Percentiles rank a stretch among this genome's conserved stretches.
These are phyloP conservation scores for Trypanosoma boissoni DNA, from an alignment of 208 protist species.

Conservation along the genomic window DNA sequence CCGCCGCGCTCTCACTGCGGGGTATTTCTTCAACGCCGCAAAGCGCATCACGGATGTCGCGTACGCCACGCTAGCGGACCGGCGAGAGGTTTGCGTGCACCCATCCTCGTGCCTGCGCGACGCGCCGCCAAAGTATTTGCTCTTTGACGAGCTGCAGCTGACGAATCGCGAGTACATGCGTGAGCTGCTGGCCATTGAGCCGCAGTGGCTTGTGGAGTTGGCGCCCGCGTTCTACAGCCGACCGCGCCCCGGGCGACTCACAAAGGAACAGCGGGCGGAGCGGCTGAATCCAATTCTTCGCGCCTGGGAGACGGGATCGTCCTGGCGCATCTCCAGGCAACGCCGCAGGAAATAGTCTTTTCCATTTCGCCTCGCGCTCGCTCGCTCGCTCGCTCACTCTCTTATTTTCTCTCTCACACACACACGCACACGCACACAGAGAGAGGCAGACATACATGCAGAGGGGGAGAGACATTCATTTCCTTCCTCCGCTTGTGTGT, in stretches of 20 bases:
- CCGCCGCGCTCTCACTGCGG: conserved; percentile 94
- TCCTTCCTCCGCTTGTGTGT: too few relatives aligned
- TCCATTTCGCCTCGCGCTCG: too few relatives aligned
- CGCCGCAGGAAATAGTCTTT: conserved; percentile 42
- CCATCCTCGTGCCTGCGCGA: conserved; percentile 83
- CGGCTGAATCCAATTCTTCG: conserved; percentile 83
- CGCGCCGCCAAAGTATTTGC: conserved; percentile 92
- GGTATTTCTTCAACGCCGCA: conserved; percentile 98
- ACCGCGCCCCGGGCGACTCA: conserved; percentile 66
- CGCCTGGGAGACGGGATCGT: conserved; percentile 86
- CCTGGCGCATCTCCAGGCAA: conserved; percentile 83
- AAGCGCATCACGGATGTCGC: conserved; percentile 81
- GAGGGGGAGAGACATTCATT: too few relatives aligned
- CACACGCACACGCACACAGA: background rate
- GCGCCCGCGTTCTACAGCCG: conserved; percentile 92
- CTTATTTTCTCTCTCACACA: background rate
- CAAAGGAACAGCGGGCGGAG: conserved; percentile 76
- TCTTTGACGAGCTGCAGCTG: conserved; percentile 97
- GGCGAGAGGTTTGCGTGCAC: conserved; percentile 88
- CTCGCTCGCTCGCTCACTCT: background rate
- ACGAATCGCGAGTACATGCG: conserved; percentile 98
- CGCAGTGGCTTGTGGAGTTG: conserved; percentile 93
- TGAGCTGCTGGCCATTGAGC: conserved; percentile 91
- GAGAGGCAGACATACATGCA: too few relatives aligned
- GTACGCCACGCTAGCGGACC: conserved; percentile 84